Base-by-base conservation (phyloP, 2,329 filamentous ascomycete species). In the Ampelomyces quisqualis region DNA sequence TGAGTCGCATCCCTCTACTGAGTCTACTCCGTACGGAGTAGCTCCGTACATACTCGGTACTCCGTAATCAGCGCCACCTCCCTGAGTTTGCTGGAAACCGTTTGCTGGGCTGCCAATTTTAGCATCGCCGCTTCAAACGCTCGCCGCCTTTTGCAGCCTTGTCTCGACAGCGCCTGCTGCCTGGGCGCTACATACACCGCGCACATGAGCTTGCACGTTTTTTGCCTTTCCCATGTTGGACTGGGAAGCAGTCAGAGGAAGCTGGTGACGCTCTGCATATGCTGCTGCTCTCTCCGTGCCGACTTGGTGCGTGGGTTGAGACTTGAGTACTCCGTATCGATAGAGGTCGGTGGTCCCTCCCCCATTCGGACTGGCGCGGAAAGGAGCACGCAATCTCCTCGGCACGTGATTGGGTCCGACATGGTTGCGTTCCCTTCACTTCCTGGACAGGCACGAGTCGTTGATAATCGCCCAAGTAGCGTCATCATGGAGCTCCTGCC, bases 361-460 rank as follows among this genome's bases (percentile, higher is more conserved):
- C 45, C 26, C 35, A 47, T 36, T n/a, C 14, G 30, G 33, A 20
- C 40, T 36, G 43, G 45, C 45, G 45, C 43, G 42, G 24, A 40
- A n/a, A 34, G 38, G 29, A 62, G 46, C 49, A 57, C 57, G 58
- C 54, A 52, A 62, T 62, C 40, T 53, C 47, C 38, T 45, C 31
- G 49, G 36, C 26, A 45, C 48, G 44, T 58, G 44, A 61, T 61
- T 62, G 57, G 58, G 40, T 46, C 48, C 31, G 31, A 27, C 34
- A 39, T 39, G 5, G 38, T 42, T 31, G 39, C 43, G 37, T 38
- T 47, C 19, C 40, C 41, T 26, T 43, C 33, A 42, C 38, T 37
- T 49, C 43, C 36, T 29, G 27, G 41, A 29, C 40, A 33, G 22
- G 37, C 35, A 34, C 38, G 34, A 40, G 45, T 32, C 21, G 40